Conservation (phyloP, 164 flowering plant genomes). For the Malania oleifera region DNA sequence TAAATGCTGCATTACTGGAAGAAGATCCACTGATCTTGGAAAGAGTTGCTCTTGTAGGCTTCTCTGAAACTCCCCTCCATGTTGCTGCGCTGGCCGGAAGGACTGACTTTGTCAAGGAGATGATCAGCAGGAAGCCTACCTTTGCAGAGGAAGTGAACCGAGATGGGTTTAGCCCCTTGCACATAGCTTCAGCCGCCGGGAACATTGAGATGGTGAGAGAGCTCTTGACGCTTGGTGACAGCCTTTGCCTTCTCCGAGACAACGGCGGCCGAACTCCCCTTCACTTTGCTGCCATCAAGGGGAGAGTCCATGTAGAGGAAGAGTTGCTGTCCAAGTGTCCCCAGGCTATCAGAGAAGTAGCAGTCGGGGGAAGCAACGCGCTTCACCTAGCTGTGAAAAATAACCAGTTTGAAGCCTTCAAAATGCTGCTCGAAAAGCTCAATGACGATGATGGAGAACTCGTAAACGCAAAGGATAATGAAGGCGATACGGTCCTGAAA, state of each 20-base stretch:
- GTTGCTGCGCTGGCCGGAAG: not conserved
- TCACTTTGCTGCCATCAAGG: not conserved
- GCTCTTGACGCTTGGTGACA: not conserved
- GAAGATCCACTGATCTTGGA: not conserved
- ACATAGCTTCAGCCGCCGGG: not conserved
- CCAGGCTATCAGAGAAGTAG: not conserved
- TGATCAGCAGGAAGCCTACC: not conserved
- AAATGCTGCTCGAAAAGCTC: not conserved
- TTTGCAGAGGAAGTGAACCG: slow-evolving; percentile 1
- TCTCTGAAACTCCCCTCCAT: not conserved
- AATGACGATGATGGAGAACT: not conserved
- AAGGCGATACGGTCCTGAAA: not conserved
- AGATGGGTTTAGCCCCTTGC: not conserved
- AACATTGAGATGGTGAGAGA: not conserved
- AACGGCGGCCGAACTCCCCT: not conserved
- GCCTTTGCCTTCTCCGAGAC: not conserved
- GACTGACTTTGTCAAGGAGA: not conserved
- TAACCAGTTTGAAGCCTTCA: slow-evolving; percentile 1
- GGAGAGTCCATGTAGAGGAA: not conserved
- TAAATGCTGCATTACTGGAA: not conserved
- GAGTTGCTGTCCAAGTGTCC: not conserved
- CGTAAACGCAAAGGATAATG: not conserved
- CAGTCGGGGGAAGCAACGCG: not conserved
- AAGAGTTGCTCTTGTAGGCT: not conserved
- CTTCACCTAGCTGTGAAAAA: not conserved